Base-by-base conservation (phyloP, 2,329 filamentous ascomycete species). In the Ascochyta fabae region DNA sequence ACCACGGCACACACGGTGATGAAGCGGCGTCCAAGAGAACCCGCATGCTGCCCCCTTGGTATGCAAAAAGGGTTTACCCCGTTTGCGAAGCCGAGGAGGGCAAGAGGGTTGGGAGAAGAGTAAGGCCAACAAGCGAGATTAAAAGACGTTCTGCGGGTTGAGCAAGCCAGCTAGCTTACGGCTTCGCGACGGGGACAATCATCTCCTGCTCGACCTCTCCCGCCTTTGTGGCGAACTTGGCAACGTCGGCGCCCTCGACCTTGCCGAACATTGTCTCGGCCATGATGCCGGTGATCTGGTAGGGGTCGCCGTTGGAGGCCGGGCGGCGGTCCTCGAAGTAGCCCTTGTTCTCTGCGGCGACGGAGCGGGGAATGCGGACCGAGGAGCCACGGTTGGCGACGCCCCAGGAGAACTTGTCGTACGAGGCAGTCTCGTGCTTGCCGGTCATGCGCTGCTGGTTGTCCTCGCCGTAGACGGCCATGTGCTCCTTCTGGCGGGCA, bases 401-500 rank as follows among this genome's bases (percentile, higher is more conserved):
- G 75, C 95, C 94, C 79, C 88, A 98, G 68, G 87, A 88, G 86
- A 99, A 99, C 77, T 89, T 86, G 75, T 99, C 94, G 73, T 96
- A 97, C 69, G 84, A 86, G 42, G 93, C 93, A 10, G 95, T 99
- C 87, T 99, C 95, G 81, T 97, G 92, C 65, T 86, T 85, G 69
- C 95, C 95, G 48, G 94, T 98, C 70, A 98, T 89, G 75, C 95
- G 93, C 69, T 89, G 86, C 69, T 95, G 92, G 83, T 99, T 99
- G 78, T 93, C 94, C 83, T 96, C 91, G 73, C 95, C 92, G 77
- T 96, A 96, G 67, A 96, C 92, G 67, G 89, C 88, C 79, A 96
- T 96, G 78, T 83, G 81, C 71, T 83, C 80, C 56, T 71, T 75
- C 66, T 83, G 81, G 67, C 80, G 79, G 54, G 67, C 72, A 52